Evolutionary conservation across 306 rosid genomes (phyloP).

Genomic region (Parietaria judaica): DNA sequence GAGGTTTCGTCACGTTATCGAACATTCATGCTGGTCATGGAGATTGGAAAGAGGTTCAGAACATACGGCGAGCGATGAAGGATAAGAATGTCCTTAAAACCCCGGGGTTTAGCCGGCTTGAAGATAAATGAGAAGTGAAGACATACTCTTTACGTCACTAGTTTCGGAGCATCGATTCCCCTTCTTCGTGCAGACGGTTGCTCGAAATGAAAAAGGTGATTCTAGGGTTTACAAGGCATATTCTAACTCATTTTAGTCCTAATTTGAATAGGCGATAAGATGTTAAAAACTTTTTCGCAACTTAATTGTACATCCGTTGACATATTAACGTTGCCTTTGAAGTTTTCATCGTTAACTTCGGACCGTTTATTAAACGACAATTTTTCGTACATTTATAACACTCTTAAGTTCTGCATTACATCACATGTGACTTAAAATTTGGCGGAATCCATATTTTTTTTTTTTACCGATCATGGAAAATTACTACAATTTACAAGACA

Average conservation of each 20-base stretch:
- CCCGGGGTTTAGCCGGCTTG: conserved; percentile 49
- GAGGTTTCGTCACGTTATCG: conserved; percentile 47
- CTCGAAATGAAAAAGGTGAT: neutral
- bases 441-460: neutral
- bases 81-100: conserved; percentile 32
- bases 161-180: too few species aligned
- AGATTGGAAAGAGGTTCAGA: conserved; percentile 61
- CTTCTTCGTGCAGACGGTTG: neutral
- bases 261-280: too few species aligned
- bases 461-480: neutral
- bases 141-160: neutral
- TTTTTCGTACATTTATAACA: too few species aligned
- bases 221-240: neutral
- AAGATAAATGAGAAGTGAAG: conserved; percentile 15
- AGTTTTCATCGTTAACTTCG: too few species aligned
- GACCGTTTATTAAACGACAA: too few species aligned
- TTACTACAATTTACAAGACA: too few species aligned
- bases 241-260: neutral
- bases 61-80: conserved; percentile 48
- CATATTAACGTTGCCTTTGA: too few species aligned
- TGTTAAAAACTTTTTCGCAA: too few species aligned
- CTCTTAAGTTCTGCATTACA: too few species aligned
- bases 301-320: too few species aligned
- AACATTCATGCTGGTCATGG: conserved; percentile 62
- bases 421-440: too few species aligned